A percentile compares a stretch with the other conserved stretches of the same genome.
Evolutionary conservation across 805 yeast species (phyloP).

Genomic region (Candida easanensis): DNA sequence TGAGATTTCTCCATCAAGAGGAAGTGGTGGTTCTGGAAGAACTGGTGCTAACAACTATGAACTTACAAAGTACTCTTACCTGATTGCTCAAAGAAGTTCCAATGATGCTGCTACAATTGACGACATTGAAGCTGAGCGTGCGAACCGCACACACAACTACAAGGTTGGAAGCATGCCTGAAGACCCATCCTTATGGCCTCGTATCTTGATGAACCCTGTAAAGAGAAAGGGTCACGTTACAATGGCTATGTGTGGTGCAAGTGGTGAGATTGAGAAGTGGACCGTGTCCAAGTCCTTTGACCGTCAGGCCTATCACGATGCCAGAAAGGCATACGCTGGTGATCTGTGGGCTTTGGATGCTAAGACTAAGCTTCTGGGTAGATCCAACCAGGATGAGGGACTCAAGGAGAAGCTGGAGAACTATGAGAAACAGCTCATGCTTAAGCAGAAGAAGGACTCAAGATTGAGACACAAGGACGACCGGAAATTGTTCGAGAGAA

Average conservation of each 20-base stretch:
- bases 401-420: constrained; percentile 31
- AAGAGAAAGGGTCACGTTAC: constrained; percentile 82
- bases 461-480: constrained; percentile 17
- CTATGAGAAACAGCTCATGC: constrained; percentile 31
- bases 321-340: constrained; percentile 79
- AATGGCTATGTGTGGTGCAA: constrained; percentile 73
- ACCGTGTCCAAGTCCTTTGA: constrained; percentile 76
- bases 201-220: constrained; percentile 68
- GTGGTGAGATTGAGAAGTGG: constrained; percentile 85
- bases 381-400: constrained; percentile 31
- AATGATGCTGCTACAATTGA: constrained; percentile 41
- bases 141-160: constrained; percentile 26
- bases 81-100: constrained; percentile 61
- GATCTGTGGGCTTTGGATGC: constrained; percentile 83
- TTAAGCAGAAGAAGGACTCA: constrained; percentile 16
- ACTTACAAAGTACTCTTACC: constrained; percentile 67
- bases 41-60: constrained; percentile 70
- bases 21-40: constrained; percentile 64
- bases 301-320: constrained; percentile 79
- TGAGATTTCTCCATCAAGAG: constrained; percentile 45
- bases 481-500: constrained; percentile 14
- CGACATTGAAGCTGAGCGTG: constrained; percentile 40
- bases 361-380: constrained; percentile 44
- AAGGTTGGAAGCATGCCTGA: constrained; percentile 17
- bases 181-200: constrained; percentile 53